phyloP scores from a whole-genome alignment of 2,329 filamentous ascomycete species.

The Fusarium mexicanum region DNA sequence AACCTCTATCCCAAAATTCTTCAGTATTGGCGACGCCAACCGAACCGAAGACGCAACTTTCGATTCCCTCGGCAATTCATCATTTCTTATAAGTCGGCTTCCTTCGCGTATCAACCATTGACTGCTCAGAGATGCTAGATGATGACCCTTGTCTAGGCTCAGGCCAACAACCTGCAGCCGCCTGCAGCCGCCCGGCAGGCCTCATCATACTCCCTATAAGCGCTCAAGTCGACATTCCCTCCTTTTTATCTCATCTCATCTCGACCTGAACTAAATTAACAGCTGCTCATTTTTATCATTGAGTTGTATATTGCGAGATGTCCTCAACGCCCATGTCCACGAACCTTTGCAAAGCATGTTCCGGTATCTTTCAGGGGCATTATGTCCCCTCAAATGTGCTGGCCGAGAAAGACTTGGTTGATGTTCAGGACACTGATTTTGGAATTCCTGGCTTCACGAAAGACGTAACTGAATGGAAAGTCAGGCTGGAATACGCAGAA shows the following conservation, averaged over 20 bases:
- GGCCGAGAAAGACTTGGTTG: background rate
- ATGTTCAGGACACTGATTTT: background rate
- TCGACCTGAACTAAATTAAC: no score
- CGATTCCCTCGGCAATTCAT: background rate
- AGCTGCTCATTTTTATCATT: no score
- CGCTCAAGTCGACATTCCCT: background rate
- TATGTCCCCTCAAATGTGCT: slow-evolving; percentile 7
- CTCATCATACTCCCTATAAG: background rate
- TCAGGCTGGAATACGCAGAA: background rate
- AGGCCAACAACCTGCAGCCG: background rate
- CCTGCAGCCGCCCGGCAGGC: background rate
- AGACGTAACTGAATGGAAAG: background rate
- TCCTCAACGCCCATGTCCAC: background rate
- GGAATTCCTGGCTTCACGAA: background rate
- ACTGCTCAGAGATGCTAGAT: background rate
- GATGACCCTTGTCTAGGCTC: background rate
- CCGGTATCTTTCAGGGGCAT: slow-evolving; percentile 17
- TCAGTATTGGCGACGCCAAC: background rate
- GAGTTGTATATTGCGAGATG: background rate
- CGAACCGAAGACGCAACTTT: background rate
- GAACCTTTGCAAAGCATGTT: slow-evolving; percentile 10
- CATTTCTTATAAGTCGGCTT: background rate
- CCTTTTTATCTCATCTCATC: background rate
- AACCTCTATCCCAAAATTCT: background rate
- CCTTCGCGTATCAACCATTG: background rate